These are phyloP conservation scores for Mucor racemosus DNA, from an alignment of 371 early-diverging fungal species.

Conservation along the genomic window DNA sequence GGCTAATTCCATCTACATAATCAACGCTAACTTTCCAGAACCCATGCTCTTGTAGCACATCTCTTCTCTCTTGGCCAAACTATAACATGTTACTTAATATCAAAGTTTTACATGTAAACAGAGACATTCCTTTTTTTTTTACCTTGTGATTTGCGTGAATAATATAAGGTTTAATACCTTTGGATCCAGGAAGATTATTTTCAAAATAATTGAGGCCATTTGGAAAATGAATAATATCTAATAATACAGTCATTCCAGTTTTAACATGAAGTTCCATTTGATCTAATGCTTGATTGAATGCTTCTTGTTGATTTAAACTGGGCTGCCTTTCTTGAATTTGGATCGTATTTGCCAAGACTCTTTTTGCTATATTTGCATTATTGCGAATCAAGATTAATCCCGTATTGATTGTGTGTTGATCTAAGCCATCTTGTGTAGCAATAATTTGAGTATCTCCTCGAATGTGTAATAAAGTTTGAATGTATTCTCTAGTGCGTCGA, in stretches of 20 bases:
- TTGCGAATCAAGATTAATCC: slow-evolving; percentile 17
- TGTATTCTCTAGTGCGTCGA: slow-evolving; percentile 22
- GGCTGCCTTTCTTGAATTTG: slow-evolving; percentile 18
- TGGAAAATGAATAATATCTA: slow-evolving; percentile 31
- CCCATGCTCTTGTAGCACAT: slow-evolving; percentile 13
- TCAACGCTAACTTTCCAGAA: slow-evolving; percentile 25
- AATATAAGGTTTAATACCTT: slow-evolving; percentile 27
- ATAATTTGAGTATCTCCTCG: slow-evolving; percentile 24
- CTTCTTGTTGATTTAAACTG: slow-evolving; percentile 18
- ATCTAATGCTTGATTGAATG: slow-evolving; percentile 24
- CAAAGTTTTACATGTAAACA: background rate
- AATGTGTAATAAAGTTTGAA: slow-evolving; percentile 22
- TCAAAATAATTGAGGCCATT: slow-evolving; percentile 26
- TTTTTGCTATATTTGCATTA: background rate
- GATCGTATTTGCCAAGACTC: slow-evolving; percentile 18
- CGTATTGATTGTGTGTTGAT: slow-evolving; percentile 13
- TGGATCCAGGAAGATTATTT: slow-evolving; percentile 5
- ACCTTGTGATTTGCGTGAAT: slow-evolving; percentile 31
- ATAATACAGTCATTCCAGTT: slow-evolving; percentile 23
- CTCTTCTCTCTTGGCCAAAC: slow-evolving; percentile 18
- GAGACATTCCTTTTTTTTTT: too few relatives aligned
- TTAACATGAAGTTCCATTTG: slow-evolving; percentile 22
- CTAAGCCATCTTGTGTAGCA: slow-evolving; percentile 15
- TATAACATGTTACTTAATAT: background rate
- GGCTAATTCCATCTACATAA: slow-evolving; percentile 5